These are phyloP conservation scores for Asterella californica DNA, from an alignment of 225 moss, liverwort and hornwort species.

Conservation along the genomic window DNA sequence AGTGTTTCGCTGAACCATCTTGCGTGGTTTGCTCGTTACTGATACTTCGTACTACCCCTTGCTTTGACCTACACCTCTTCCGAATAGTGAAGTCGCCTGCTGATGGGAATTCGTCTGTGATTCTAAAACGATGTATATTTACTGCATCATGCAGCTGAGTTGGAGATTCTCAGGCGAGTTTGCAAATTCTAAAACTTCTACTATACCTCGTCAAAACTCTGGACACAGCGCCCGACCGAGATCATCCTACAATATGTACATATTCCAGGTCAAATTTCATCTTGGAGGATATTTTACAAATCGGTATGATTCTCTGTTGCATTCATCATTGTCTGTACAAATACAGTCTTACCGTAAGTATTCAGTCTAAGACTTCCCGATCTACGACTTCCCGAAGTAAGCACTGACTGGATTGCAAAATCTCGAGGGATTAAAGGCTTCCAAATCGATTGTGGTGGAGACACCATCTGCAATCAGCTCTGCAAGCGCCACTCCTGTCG, in stretches of 20 bases:
- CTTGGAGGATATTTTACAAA: neutral
- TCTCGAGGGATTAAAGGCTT: conserved; percentile 74
- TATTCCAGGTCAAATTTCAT: neutral
- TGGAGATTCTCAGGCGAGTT: neutral
- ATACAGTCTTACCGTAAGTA: no score
- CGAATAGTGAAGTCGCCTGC: no score
- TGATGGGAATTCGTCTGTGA: no score
- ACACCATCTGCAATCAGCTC: conserved; percentile 75
- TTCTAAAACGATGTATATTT: no score
- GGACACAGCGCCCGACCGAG: neutral
- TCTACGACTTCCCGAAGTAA: conserved; percentile 6
- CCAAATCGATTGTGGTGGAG: conserved; percentile 56
- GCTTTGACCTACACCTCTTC: no score
- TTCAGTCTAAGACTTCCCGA: no score
- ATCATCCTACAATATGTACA: neutral
- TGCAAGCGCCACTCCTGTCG: conserved; percentile 83
- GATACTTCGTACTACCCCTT: no score
- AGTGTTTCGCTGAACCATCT: no score
- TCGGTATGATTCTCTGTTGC: neutral
- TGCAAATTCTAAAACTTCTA: no score
- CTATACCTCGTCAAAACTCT: neutral
- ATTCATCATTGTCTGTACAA: neutral
- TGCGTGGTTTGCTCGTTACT: no score
- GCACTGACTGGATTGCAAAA: conserved; percentile 36
- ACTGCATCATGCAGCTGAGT: no score